Percentiles rank a stretch among this genome's conserved stretches.
These are phyloP conservation scores for Suillus placidus DNA, from an alignment of 768 basidiomycete species.

Conservation along the genomic window DNA sequence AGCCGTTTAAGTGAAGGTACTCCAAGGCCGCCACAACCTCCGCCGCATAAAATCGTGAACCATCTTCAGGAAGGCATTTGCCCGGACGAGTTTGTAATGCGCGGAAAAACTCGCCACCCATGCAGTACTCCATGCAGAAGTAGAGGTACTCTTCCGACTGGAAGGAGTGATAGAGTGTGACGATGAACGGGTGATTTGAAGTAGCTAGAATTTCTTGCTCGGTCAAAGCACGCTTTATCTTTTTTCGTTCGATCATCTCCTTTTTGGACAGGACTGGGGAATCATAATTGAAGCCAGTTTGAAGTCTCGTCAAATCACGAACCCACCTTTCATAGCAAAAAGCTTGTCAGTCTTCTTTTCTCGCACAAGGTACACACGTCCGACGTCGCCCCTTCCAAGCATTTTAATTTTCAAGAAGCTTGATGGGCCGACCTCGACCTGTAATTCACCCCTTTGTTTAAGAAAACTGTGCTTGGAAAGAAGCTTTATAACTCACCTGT, in stretches of 20 bases:
- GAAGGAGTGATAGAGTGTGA: slow-evolving; percentile 98
- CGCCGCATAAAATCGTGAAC: slow-evolving; percentile 95
- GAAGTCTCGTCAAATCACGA: slow-evolving; percentile 9
- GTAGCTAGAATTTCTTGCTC: slow-evolving; percentile 99
- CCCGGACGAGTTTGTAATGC: slow-evolving; percentile 94
- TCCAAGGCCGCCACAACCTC: slow-evolving; percentile 98
- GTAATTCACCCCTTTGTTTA: slow-evolving; percentile 11
- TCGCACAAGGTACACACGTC: slow-evolving; percentile 95
- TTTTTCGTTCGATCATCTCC: slow-evolving; percentile 99
- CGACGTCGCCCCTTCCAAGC: slow-evolving; percentile 98
- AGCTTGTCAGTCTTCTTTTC: slow-evolving; percentile 98
- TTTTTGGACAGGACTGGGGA: slow-evolving; percentile 90
- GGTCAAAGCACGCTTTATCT: slow-evolving; percentile 97
- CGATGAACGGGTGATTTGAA: slow-evolving; percentile 99
- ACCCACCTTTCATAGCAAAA: slow-evolving; percentile 98
- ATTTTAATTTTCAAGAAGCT: slow-evolving; percentile 97
- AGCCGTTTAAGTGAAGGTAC: slow-evolving; percentile 98
- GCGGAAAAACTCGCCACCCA: slow-evolving; percentile 98
- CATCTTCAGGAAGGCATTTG: slow-evolving; percentile 96
- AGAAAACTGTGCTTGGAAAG: slow-evolving; percentile 1
- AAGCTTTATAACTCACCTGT: slow-evolving; percentile 54
- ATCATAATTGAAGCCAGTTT: slow-evolving; percentile 27
- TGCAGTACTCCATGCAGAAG: slow-evolving; percentile 99
- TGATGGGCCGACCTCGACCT: slow-evolving; percentile 93
- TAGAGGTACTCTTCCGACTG: slow-evolving; percentile 98